Base-by-base conservation (phyloP, 768 basidiomycete genomes). In the Neoboletus subvelutipes region DNA sequence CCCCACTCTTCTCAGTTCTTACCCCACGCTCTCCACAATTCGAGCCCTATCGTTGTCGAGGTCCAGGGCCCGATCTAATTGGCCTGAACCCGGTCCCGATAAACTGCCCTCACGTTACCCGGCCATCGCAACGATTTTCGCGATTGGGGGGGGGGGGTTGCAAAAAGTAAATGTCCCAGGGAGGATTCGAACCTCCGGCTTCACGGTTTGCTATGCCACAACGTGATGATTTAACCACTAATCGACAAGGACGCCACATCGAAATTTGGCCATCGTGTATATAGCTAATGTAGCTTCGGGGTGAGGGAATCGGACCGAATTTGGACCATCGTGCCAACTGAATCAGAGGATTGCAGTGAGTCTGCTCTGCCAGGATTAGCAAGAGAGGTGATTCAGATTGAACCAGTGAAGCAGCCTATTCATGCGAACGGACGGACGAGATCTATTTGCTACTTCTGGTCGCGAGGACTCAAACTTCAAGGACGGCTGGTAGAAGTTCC, bases 161-260 rank as follows among this genome's bases (percentile, higher is more conserved):
- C 17, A 63, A 64, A 61, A 55, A 57, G 39, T 63, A 60, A 57
- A 18, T 69, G 67, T 65, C 67, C 55, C 64, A 66, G 68, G 66
- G 56, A 59, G 73, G 75, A 76, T 66, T 76, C 75, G 75, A 76
- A 74, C 75, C 60, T 70, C 65, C 72, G 75, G 67, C 72, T 72
- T 71, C 74, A 71, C 75, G 70, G 74, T 62, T 64, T 64, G 63
- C 58, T 37, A 1, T 33, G 36, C 75, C 75, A 76, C 75, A 74
- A 76, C 71, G 71, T 72, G 71, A 74, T 71, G 74, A 75, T 75
- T 72, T 75, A 73, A 75, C 74, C 74, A 76, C 75, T 75, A 73
- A 75, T 75, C 74, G 73, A 75, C 72, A 71, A 67, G 74, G 73
- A 75, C 74, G 41, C 18, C 5, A 28, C 40, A 20, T 1, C 12